Percentiles rank a stretch among this genome's conserved stretches.
phyloP scores from a whole-genome alignment of 2,329 filamentous ascomycete species.

The Fusarium stilboides region DNA sequence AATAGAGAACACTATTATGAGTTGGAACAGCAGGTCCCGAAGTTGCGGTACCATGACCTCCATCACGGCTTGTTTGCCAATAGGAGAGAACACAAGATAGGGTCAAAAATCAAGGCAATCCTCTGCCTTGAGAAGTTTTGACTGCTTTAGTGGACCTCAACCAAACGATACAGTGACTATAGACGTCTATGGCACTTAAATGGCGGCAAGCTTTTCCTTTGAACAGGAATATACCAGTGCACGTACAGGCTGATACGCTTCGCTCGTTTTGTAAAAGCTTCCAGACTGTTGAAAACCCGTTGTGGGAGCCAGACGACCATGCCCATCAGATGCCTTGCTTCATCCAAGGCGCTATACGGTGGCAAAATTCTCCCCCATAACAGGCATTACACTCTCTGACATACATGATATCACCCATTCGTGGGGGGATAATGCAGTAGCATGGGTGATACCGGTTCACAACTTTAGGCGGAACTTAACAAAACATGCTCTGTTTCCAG shows the following conservation, averaged over 20 bases:
- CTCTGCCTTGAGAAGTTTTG: background rate
- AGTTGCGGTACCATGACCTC: background rate
- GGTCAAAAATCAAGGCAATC: background rate
- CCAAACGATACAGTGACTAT: background rate
- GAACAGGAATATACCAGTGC: background rate
- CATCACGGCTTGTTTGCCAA: background rate
- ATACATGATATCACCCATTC: background rate
- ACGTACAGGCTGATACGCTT: background rate
- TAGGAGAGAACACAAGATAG: background rate
- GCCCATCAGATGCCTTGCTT: background rate
- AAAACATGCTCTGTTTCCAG: background rate
- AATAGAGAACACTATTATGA: background rate
- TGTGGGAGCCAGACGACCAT: background rate
- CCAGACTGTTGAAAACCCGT: no score
- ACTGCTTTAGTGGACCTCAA: background rate
- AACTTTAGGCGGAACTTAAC: background rate
- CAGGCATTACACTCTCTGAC: background rate
- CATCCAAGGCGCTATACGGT: background rate
- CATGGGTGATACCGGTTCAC: background rate
- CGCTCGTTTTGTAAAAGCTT: background rate
- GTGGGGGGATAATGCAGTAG: background rate
- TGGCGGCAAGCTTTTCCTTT: background rate
- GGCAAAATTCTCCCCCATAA: background rate
- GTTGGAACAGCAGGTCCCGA: background rate
- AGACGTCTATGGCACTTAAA: background rate